phyloP scores from a whole-genome alignment of 2,329 filamentous ascomycete genomes.

The Verticillium nubilum region DNA sequence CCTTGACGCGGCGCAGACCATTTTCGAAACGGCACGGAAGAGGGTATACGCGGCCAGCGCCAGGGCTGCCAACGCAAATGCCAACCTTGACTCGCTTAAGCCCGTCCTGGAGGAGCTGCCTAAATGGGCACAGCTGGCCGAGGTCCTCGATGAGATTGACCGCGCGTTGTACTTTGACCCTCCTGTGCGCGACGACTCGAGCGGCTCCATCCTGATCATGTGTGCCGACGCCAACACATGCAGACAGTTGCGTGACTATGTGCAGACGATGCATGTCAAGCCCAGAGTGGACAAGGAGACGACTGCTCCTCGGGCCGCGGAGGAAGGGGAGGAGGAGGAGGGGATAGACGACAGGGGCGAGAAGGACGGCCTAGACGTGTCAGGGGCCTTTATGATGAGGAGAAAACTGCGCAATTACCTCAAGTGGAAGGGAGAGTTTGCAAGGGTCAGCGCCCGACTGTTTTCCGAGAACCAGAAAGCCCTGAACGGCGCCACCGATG shows the following conservation, averaged over 20 bases:
- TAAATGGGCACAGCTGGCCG: slow-evolving; percentile 87
- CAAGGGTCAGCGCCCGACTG: slow-evolving; percentile 72
- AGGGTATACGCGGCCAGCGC: slow-evolving; percentile 75
- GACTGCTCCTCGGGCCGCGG: not conserved
- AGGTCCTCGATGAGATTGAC: slow-evolving; percentile 90
- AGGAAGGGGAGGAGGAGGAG: slow-evolving; percentile 15
- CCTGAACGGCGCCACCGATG: slow-evolving; percentile 61
- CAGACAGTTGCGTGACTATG: slow-evolving; percentile 81
- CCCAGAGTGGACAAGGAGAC: slow-evolving; percentile 39
- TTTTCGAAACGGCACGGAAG: slow-evolving; percentile 85
- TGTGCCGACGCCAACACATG: slow-evolving; percentile 84
- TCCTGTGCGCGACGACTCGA: slow-evolving; percentile 70
- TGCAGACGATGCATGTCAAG: slow-evolving; percentile 82
- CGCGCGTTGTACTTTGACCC: slow-evolving; percentile 83
- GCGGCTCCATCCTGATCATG: slow-evolving; percentile 93
- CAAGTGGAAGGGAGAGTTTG: slow-evolving; percentile 85
- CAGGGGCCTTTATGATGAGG: slow-evolving; percentile 84
- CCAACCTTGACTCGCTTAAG: slow-evolving; percentile 55
- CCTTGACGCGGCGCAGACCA: slow-evolving; percentile 86
- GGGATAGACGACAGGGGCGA: slow-evolving; percentile 39
- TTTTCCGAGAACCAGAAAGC: slow-evolving; percentile 77
- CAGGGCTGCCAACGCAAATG: slow-evolving; percentile 33
- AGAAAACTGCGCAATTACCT: slow-evolving; percentile 82
- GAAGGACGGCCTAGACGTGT: slow-evolving; percentile 48
- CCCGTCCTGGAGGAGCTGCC: slow-evolving; percentile 90